These are phyloP conservation scores for Polytrichum commune DNA, from an alignment of 225 moss, liverwort and hornwort genomes.

Conservation along the genomic window DNA sequence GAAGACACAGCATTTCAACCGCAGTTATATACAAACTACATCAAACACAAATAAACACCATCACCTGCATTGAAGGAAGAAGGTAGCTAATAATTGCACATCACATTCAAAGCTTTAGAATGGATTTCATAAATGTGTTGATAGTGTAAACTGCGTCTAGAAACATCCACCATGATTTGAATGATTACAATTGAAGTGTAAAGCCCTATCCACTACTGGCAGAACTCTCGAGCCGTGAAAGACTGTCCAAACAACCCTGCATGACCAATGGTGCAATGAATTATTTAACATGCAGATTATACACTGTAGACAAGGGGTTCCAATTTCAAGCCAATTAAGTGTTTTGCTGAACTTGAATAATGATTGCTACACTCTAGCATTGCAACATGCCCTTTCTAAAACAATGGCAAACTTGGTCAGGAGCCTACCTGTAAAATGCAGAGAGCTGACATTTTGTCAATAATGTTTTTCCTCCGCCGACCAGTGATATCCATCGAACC, in stretches of 20 bases:
- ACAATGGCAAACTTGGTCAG: too few relatives aligned
- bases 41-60: too few relatives aligned
- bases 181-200: too few relatives aligned
- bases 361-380: not conserved
- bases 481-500: slow-evolving; percentile 60
- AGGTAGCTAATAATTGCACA: too few relatives aligned
- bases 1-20: too few relatives aligned
- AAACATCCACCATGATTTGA: too few relatives aligned
- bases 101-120: too few relatives aligned
- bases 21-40: too few relatives aligned
- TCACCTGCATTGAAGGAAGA: too few relatives aligned
- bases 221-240: slow-evolving; percentile 43
- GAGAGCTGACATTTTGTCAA: slow-evolving; percentile 87
- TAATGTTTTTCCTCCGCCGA: slow-evolving; percentile 51
- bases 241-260: slow-evolving; percentile 67
- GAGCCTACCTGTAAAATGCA: slow-evolving; percentile 74
- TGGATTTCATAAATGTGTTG: too few relatives aligned
- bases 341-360: not conserved
- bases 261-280: slow-evolving; percentile 8
- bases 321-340: not conserved
- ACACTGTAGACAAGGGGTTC: not conserved
- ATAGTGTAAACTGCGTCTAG: too few relatives aligned
- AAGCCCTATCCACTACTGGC: not conserved
- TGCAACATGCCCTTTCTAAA: not conserved
- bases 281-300: not conserved